Evolutionary conservation across 352 stramenopile species (phyloP), one percentile per base, ranked within the genome.

Genomic region (Globisporangium ultimum): DNA sequence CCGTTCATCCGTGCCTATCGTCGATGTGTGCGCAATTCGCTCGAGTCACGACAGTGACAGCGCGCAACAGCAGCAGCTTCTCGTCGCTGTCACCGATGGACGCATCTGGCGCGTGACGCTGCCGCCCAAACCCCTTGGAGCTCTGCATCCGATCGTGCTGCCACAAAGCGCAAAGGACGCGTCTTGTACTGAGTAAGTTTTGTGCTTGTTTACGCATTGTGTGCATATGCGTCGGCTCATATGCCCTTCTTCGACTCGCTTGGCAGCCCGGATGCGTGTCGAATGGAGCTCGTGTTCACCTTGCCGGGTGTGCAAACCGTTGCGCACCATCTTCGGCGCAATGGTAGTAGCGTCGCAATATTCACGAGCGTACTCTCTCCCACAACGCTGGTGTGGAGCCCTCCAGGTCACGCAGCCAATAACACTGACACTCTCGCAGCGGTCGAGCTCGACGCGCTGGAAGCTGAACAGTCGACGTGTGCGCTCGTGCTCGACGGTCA

Each of bases 381-480:
- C 9, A 77, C 82, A 4, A 88, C 71, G 3, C 49, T 88, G n/a
- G 47, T 83, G 41, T 60, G 64, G 24, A 68, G 51, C 15, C 51
- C 53, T 52, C 18, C 28, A 36, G 32, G 50, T 1, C 55, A 47
- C 34, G 20, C 28, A 10, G 3, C 8, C 1, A 28, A 46, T 45
- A 15, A 17, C 57, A 53, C 36, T 53, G 21, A 48, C 12, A 51
- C 32, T 20, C 1, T 22, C 50, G 28, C 24, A 2, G 15, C 15
- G 6, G 11, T 67, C 1, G 71, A 92, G 46, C 46, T 92, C 9
- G 70, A 87, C 1, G 71, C 72, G 12, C 58, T 92, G 0, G 83
- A 92, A 66, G 83, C 70, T 2, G 76, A 92, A 20, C 78, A 85
- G n/a, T 84, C 80, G 6, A 88, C 76, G 40, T 75, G 68, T 28